Evolutionary conservation across 176 grass and related monocot species (phyloP).

Genomic region (Lolium perenne): DNA sequence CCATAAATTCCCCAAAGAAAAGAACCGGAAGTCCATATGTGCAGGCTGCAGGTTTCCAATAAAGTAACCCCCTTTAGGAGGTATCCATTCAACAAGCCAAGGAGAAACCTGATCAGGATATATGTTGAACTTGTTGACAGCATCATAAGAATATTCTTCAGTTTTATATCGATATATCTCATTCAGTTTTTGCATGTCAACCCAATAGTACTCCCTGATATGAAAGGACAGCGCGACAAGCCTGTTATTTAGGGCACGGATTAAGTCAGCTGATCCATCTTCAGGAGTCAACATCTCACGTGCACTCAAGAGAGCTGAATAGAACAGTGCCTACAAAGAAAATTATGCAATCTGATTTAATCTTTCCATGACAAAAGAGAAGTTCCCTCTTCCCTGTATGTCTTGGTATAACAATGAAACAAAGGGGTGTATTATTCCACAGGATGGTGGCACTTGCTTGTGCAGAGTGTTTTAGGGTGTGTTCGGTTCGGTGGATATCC

Average conservation of each 20-base stretch:
- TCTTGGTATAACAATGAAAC: not conserved
- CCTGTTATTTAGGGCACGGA: conserved; percentile 82
- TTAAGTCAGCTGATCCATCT: conserved; percentile 79
- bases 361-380: not conserved
- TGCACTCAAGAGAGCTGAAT: conserved; percentile 77
- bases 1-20: conserved; percentile 86
- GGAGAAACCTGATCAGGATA: conserved; percentile 87
- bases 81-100: conserved; percentile 92
- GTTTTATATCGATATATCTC: conserved; percentile 93
- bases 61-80: conserved; percentile 78
- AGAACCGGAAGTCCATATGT: conserved; percentile 92
- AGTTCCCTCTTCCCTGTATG: not conserved
- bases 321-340: conserved; percentile 71
- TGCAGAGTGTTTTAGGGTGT: not conserved
- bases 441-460: too few species aligned
- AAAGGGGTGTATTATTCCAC: not conserved
- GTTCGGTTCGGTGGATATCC: not conserved
- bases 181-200: conserved; percentile 80
- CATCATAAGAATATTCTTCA: conserved; percentile 89
- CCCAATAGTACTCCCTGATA: conserved; percentile 88
- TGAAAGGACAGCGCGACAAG: conserved; percentile 88
- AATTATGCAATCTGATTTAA: conserved; percentile 1
- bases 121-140: conserved; percentile 92
- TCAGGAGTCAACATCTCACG: conserved; percentile 82
- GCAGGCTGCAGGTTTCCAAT: conserved; percentile 91